These are phyloP conservation scores for Taphrina communis DNA, from an alignment of 1,139 yeast genomes.

Conservation along the genomic window DNA sequence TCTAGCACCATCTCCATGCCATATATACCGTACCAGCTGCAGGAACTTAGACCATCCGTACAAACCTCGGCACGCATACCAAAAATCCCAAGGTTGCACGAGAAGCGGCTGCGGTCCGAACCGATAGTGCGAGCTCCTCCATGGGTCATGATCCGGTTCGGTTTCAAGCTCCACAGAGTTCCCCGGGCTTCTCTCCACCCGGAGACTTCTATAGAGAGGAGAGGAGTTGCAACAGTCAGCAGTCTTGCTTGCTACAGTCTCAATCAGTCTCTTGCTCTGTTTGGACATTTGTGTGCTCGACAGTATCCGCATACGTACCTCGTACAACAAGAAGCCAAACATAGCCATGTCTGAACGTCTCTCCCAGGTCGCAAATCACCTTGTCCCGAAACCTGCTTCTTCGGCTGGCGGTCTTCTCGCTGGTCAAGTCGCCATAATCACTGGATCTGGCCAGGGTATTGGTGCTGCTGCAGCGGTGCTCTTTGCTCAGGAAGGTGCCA, in stretches of 20 bases:
- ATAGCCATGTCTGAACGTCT: conserved; percentile 38
- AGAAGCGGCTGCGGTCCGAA: not conserved
- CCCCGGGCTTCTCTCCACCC: conserved; percentile 1
- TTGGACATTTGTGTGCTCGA: too few species aligned
- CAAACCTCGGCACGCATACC: not conserved
- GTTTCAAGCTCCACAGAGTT: conserved; percentile 1
- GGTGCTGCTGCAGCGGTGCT: conserved; percentile 88
- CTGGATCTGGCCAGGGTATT: conserved; percentile 96
- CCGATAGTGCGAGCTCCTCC: conserved; percentile 4
- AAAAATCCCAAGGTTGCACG: not conserved
- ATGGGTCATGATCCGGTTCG: not conserved
- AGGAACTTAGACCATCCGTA: too few species aligned
- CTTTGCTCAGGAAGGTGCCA: conserved; percentile 91
- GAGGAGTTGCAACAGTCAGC: too few species aligned
- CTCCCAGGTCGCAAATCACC: conserved; percentile 33
- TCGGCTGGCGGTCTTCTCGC: conserved; percentile 54
- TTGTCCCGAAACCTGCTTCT: conserved; percentile 26
- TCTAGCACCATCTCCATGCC: too few species aligned
- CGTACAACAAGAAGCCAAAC: not conserved
- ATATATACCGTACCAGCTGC: too few species aligned
- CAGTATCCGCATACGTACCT: not conserved
- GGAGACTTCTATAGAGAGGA: not conserved
- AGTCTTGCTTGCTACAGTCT: too few species aligned
- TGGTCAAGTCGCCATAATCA: conserved; percentile 85
- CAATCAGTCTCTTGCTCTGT: too few species aligned